Conservation (phyloP, 192 early-diverging fungal species). For the Fimicolochytrium jonesii region DNA sequence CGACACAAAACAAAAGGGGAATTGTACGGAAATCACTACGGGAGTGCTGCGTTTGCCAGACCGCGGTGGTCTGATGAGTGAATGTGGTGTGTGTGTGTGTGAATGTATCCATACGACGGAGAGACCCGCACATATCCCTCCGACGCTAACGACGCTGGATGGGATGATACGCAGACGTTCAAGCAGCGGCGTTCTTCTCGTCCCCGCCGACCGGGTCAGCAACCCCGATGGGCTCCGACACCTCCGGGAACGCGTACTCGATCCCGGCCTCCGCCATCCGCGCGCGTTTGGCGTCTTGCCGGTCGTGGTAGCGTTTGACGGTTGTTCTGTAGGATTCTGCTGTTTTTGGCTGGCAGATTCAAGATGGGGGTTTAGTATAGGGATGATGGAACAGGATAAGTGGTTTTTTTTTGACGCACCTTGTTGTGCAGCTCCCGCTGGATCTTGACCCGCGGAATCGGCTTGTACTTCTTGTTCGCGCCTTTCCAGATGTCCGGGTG, state of each 20-base stretch:
- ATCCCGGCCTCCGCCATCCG: slow-evolving; percentile 67
- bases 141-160: too few relatives aligned
- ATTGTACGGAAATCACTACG: too few relatives aligned
- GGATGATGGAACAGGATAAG: neutral
- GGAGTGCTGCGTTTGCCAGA: too few relatives aligned
- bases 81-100: too few relatives aligned
- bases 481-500: slow-evolving; percentile 72
- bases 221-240: too few relatives aligned
- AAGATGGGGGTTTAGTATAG: neutral
- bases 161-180: too few relatives aligned
- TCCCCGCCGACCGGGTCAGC: too few relatives aligned
- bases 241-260: slow-evolving; percentile 87
- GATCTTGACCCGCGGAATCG: slow-evolving; percentile 56
- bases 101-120: too few relatives aligned
- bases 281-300: slow-evolving; percentile 58
- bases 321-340: slow-evolving; percentile 39
- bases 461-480: slow-evolving; percentile 65
- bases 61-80: too few relatives aligned
- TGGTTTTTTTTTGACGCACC: slow-evolving; percentile 25
- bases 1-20: too few relatives aligned
- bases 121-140: too few relatives aligned
- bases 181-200: too few relatives aligned
- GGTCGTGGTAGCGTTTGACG: slow-evolving; percentile 39
- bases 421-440: slow-evolving; percentile 62
- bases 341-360: slow-evolving; percentile 38